phyloP scores from a whole-genome alignment of 169 alveolate species.

The Nephromyces sp. region DNA sequence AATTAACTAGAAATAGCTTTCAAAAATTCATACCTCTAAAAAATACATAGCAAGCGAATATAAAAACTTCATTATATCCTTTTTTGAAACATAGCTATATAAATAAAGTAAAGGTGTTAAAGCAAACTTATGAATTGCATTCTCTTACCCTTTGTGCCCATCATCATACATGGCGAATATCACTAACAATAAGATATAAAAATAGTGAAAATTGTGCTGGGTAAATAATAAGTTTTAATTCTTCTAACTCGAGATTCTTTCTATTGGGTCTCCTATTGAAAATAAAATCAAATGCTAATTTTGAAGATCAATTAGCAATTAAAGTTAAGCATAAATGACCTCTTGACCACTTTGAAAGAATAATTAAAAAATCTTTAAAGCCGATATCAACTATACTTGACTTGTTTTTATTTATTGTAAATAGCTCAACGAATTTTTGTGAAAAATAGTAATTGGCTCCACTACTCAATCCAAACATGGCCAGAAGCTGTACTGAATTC shows the following conservation, averaged over 20 bases:
- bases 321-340: slow-evolving; percentile 1
- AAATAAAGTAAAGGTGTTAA: background rate
- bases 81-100: background rate
- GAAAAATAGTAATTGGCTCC: slow-evolving; percentile 31
- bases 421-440: slow-evolving; percentile 25
- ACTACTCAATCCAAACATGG: slow-evolving; percentile 26
- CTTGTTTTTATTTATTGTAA: slow-evolving; percentile 25
- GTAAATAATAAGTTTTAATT: background rate
- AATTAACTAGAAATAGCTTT: no score
- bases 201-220: background rate
- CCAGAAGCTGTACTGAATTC: slow-evolving; percentile 31
- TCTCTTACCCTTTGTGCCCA: slow-evolving; percentile 32
- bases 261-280: background rate
- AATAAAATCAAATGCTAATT: background rate
- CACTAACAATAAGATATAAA: slow-evolving; percentile 6
- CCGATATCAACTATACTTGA: slow-evolving; percentile 34
- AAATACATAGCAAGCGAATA: background rate
- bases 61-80: background rate
- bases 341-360: slow-evolving; percentile 31
- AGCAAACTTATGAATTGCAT: background rate
- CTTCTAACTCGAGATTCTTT: background rate
- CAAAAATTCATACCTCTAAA: background rate
- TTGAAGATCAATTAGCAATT: no score
- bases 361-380: slow-evolving; percentile 29
- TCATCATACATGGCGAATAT: slow-evolving; percentile 32